A percentile compares a stretch with the other conserved stretches of the same genome.
These are phyloP conservation scores for Ceratobasidium theobromae DNA, from an alignment of 1,284 basidiomycete genomes.

Conservation along the genomic window DNA sequence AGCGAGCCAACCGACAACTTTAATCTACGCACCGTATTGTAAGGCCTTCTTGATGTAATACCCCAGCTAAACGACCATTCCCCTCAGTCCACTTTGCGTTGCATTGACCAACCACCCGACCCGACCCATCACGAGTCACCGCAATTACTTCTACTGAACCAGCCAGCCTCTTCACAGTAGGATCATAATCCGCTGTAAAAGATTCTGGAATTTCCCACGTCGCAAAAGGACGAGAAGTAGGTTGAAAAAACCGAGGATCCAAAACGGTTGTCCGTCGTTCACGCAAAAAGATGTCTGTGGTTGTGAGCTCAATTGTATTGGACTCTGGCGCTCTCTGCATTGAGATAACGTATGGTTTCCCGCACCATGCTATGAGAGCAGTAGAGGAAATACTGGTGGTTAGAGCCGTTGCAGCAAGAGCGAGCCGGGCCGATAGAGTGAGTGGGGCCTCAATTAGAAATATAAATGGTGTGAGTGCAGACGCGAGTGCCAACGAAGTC, in stretches of 20 bases:
- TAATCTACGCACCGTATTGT: conserved; percentile 55
- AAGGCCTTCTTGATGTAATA: conserved; percentile 59
- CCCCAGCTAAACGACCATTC: conserved; percentile 51
- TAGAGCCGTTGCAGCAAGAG: conserved; percentile 68
- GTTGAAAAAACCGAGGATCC: conserved; percentile 69
- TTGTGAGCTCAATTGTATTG: conserved; percentile 66
- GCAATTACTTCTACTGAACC: conserved; percentile 69
- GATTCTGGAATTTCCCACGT: conserved; percentile 71
- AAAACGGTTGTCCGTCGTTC: conserved; percentile 68
- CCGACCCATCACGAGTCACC: conserved; percentile 66
- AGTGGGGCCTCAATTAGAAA: conserved; percentile 77
- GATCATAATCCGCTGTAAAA: conserved; percentile 51
- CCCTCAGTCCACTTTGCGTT: conserved; percentile 59
- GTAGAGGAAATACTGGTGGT: conserved; percentile 72
- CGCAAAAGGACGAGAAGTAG: conserved; percentile 71
- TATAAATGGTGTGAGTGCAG: conserved; percentile 72
- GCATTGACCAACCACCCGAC: conserved; percentile 71
- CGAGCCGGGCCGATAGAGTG: conserved; percentile 66
- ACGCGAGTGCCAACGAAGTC: conserved; percentile 71
- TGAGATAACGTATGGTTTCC: conserved; percentile 53
- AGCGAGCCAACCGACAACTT: conserved; percentile 38
- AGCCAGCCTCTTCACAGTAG: conserved; percentile 48
- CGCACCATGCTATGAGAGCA: conserved; percentile 71
- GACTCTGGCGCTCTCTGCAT: conserved; percentile 47
- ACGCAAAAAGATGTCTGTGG: conserved; percentile 61